Conservation (phyloP, 2,329 filamentous ascomycete species). For the Samsoniella hepiali region DNA sequence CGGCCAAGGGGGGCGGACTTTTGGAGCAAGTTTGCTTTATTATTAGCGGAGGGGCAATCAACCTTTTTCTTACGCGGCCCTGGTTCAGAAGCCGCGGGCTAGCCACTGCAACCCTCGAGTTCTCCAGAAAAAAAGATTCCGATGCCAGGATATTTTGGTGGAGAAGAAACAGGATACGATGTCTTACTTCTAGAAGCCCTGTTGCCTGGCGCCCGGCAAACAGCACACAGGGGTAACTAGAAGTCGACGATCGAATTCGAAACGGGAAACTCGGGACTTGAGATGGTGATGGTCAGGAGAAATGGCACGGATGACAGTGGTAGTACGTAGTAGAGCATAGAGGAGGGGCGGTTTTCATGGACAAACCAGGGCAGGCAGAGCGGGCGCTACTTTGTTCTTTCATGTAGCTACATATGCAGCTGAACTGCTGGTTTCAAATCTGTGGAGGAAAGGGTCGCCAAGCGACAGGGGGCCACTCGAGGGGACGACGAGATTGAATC, state of each 20-base stretch:
- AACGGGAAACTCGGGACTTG: neutral
- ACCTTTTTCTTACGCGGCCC: neutral
- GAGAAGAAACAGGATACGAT: conserved; percentile 1
- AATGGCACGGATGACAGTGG: neutral
- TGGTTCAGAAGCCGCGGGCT: neutral
- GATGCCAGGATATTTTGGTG: neutral
- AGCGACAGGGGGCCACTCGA: neutral
- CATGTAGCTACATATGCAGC: neutral
- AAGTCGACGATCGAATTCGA: neutral
- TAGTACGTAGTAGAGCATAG: neutral
- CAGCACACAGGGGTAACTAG: neutral
- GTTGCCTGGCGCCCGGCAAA: neutral
- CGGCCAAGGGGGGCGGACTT: neutral
- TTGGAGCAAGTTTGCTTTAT: no score
- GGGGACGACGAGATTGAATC: conserved; percentile 8
- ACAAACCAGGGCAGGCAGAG: neutral
- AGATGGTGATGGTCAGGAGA: conserved; percentile 2
- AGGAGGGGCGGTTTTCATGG: no score
- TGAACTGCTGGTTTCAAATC: conserved; percentile 9
- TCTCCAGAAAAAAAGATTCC: neutral
- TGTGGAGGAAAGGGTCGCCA: conserved; percentile 9
- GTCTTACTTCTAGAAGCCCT: neutral
- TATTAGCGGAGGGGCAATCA: no score
- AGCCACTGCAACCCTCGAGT: neutral
- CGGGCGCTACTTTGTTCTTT: neutral